Percentiles rank a stretch among this genome's conserved stretches.
phyloP scores from a whole-genome alignment of 306 rosid genomes.

The Canavalia gladiata region DNA sequence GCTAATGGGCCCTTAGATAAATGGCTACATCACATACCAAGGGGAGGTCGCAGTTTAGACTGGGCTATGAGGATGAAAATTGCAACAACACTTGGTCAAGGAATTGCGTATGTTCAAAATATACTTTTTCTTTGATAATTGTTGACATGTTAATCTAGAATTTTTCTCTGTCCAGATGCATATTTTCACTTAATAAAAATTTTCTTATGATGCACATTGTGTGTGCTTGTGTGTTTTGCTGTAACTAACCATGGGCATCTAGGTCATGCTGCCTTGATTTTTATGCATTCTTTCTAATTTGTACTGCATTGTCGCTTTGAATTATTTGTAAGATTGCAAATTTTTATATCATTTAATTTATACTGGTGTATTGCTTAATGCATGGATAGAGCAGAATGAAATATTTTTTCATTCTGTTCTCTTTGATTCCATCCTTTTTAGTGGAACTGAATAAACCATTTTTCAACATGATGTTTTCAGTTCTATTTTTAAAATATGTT shows the following conservation, averaged over 20 bases:
- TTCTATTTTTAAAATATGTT: neutral
- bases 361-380: neutral
- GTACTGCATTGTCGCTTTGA: constrained; percentile 3
- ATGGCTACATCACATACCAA: constrained; percentile 96
- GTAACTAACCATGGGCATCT: constrained; percentile 25
- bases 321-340: constrained; percentile 5
- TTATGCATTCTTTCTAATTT: neutral
- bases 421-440: neutral
- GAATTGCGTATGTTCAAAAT: constrained; percentile 87
- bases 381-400: neutral
- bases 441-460: neutral
- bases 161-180: constrained; percentile 3
- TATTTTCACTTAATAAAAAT: constrained; percentile 14
- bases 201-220: neutral
- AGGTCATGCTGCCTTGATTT: constrained; percentile 13
- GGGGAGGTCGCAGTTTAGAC: constrained; percentile 96
- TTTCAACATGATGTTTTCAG: neutral
- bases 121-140: constrained; percentile 25
- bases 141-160: constrained; percentile 23
- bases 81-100: constrained; percentile 94
- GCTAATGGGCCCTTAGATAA: constrained; percentile 93
- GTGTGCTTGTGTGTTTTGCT: neutral
- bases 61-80: constrained; percentile 97
- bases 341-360: constrained; percentile 21
- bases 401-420: neutral